phyloP scores from a whole-genome alignment of 257 asterid species.

The Thymus quinquecostatus region DNA sequence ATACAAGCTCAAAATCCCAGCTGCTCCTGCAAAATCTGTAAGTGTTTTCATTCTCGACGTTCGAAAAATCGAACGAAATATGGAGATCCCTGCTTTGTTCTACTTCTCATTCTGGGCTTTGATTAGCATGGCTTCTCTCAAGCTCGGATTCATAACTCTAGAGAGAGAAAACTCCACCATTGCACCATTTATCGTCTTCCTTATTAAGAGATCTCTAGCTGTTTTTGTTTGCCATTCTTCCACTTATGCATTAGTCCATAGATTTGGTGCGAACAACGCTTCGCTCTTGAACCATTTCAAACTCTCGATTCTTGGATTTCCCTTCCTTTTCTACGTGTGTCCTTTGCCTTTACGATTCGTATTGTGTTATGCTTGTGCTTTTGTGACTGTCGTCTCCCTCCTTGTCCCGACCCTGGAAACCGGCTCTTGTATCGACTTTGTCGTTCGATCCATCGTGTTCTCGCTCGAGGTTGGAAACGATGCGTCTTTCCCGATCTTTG shows the following conservation, averaged over 20 bases:
- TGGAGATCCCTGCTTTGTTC: constrained; percentile 5
- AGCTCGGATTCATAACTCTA: constrained; percentile 1
- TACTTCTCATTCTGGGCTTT: constrained; percentile 20
- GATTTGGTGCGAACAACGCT: not conserved
- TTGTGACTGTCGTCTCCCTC: no score
- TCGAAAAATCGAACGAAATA: not conserved
- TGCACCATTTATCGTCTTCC: constrained; percentile 4
- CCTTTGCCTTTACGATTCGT: not conserved
- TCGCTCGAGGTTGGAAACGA: not conserved
- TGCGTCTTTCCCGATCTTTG: not conserved
- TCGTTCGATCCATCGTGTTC: not conserved
- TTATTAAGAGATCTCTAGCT: not conserved
- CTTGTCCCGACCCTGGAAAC: not conserved
- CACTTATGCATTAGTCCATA: constrained; percentile 18
- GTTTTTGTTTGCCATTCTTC: constrained; percentile 13
- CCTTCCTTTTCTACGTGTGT: not conserved
- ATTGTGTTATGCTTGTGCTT: not conserved
- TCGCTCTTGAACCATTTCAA: constrained; percentile 1
- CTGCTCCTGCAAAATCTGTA: not conserved
- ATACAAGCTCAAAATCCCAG: not conserved
- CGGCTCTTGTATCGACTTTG: constrained; percentile 2
- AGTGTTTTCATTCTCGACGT: not conserved
- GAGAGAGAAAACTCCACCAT: not conserved
- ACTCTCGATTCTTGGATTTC: not conserved
- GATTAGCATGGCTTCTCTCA: not conserved